Evolutionary conservation across 2,329 filamentous ascomycete species (phyloP), one percentile per base, ranked within the genome.

Genomic region (Penicillium italicum): DNA sequence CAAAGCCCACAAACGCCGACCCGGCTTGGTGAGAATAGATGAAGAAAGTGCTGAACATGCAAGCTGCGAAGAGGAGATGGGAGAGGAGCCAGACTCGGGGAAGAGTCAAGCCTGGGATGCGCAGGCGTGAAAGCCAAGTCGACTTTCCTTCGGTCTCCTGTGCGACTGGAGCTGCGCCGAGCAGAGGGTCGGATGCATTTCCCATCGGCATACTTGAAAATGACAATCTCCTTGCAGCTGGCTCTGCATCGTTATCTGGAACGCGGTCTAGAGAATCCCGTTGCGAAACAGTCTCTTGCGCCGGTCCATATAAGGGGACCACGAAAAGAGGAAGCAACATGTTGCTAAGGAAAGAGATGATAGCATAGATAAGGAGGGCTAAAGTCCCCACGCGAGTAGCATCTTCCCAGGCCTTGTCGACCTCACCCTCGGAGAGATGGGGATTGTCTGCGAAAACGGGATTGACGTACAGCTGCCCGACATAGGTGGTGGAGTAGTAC

Each of bases 401-500:
- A 56, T 86, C 80, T 71, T 95, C 91, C 79, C 93, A 96, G 1
- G 92, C 80, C 47, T 79, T 75, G 66, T 96, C 87, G 56, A 97
- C 85, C 65, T 97, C 86, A 16, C 82, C 80, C 0, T 87, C 82
- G 0, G 86, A 83, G 80, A 96, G 87, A 70, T 93, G 76, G 0
- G 91, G 91, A 63, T 96, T 89, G 49, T 83, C 78, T 62, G 85
- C 80, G 49, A 97, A 86, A 63, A 83, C 89, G 0, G 91, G 91
- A 69, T 96, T 88, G 18, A 91, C 89, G 66, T 96, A 96, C 54
- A 97, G 89, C 69, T 96, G 91, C 59, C 90, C 92, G 63, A 97
- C 88, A 72, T 94, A 97, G 18, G 91, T 95, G 1, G 91, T 96
- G 5, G 91, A 91, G 77, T 97, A 97, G 76, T 96, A 97, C 3